Percentiles rank a stretch among this genome's conserved stretches.
These are phyloP conservation scores for Physaria fendleri DNA, from an alignment of 345 rosid genomes.

Conservation along the genomic window DNA sequence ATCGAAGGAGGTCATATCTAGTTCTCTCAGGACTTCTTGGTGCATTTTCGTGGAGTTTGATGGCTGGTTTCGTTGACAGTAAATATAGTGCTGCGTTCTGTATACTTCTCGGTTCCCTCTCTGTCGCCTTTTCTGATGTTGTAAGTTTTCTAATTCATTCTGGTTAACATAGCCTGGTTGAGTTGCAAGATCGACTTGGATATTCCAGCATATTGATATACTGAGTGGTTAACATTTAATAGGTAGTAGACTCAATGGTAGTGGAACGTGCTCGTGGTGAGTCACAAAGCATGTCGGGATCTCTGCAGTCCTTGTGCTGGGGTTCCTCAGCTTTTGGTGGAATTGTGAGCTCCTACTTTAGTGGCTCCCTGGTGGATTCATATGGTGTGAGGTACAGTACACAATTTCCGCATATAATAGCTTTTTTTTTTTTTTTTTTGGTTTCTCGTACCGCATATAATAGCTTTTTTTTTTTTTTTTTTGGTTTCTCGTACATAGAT, in stretches of 20 bases:
- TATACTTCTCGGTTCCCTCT: constrained; percentile 86
- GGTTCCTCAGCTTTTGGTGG: constrained; percentile 99
- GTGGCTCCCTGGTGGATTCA: constrained; percentile 84
- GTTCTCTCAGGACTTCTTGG: constrained; percentile 96
- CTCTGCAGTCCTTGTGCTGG: constrained; percentile 94
- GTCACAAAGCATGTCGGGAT: constrained; percentile 86
- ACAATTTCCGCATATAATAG: neutral
- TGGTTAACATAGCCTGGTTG: neutral
- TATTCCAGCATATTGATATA: neutral
- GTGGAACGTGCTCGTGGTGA: constrained; percentile 99
- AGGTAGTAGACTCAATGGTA: constrained; percentile 99
- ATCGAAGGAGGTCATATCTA: constrained; percentile 92
- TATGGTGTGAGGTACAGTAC: constrained; percentile 77
- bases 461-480: too few species aligned
- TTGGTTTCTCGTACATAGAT: constrained; percentile 12
- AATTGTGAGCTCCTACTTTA: constrained; percentile 88
- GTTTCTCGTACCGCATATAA: too few species aligned
- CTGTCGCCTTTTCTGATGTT: constrained; percentile 97
- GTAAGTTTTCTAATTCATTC: constrained; percentile 37
- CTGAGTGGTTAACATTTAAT: neutral
- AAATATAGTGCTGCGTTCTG: constrained; percentile 78
- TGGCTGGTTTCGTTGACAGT: constrained; percentile 85
- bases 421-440: neutral
- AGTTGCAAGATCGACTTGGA: neutral
- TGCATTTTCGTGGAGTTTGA: constrained; percentile 92